Conservation (phyloP, 139 green algal species). For the Chlorokybus atmophyticus region DNA sequence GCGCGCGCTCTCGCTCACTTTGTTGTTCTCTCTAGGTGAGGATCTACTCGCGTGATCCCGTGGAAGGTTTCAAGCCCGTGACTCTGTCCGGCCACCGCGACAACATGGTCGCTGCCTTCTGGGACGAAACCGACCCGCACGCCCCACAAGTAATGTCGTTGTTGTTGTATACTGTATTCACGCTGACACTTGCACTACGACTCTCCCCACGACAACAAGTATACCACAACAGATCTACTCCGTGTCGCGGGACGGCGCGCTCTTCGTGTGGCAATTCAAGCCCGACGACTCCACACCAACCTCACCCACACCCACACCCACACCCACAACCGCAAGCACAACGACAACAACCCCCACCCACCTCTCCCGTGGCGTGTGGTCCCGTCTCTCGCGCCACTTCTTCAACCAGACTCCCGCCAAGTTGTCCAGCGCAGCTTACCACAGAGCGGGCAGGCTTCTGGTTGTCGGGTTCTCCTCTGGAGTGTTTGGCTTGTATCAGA, state of each 20-base stretch:
- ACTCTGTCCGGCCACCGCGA: conserved; percentile 74
- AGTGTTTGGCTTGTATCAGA: conserved; percentile 76
- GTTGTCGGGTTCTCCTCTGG: conserved; percentile 63
- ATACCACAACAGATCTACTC: conserved; percentile 36
- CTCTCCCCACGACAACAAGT: neutral
- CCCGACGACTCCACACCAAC: neutral
- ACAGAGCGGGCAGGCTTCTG: conserved; percentile 43
- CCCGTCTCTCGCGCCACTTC: conserved; percentile 62
- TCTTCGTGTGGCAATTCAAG: conserved; percentile 63
- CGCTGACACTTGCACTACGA: neutral
- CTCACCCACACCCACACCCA: neutral
- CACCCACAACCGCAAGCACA: neutral
- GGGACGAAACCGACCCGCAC: conserved; percentile 21
- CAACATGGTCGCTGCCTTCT: conserved; percentile 55
- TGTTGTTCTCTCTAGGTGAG: no score
- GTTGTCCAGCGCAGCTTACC: conserved; percentile 43
- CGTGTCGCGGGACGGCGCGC: conserved; percentile 63
- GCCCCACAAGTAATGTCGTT: neutral
- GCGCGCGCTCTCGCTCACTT: no score
- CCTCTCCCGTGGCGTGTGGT: conserved; percentile 48
- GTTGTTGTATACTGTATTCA: neutral
- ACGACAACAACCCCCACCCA: neutral
- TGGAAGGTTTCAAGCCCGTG: conserved; percentile 62
- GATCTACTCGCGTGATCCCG: conserved; percentile 65
- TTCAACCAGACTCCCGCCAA: conserved; percentile 45